Conservation (phyloP, 805 yeast species). For the Yamadazyma philogaea region DNA sequence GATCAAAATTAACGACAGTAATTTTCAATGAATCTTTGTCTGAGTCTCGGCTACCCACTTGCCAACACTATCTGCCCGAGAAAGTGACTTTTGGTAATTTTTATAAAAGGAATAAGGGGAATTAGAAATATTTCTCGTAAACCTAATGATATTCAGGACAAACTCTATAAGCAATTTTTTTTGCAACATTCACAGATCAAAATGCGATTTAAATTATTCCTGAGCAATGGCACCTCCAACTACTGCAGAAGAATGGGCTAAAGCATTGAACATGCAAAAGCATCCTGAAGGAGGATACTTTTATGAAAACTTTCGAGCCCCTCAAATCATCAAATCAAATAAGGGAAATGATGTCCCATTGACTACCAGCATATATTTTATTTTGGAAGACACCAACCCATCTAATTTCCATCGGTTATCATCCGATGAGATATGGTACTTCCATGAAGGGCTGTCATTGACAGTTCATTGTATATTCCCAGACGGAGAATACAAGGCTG, state of each 20-base stretch:
- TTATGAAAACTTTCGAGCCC: constrained; percentile 15
- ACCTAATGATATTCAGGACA: too few species aligned
- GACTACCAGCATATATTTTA: constrained; percentile 21
- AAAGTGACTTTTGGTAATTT: too few species aligned
- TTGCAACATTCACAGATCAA: background rate
- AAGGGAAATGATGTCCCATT: constrained; percentile 21
- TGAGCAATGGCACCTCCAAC: constrained; percentile 5
- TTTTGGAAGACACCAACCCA: constrained; percentile 19
- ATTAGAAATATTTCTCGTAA: too few species aligned
- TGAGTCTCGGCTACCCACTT: too few species aligned
- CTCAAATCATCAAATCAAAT: constrained; percentile 14
- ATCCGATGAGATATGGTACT: constrained; percentile 25
- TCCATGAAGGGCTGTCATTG: constrained; percentile 20
- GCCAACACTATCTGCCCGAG: too few species aligned
- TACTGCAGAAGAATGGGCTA: constrained; percentile 15
- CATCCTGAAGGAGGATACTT: constrained; percentile 26
- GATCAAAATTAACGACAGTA: too few species aligned
- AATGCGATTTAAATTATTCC: background rate
- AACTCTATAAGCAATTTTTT: too few species aligned
- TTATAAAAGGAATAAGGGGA: too few species aligned
- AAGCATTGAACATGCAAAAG: constrained; percentile 12
- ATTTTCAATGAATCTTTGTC: too few species aligned
- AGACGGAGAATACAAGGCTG: constrained; percentile 18
- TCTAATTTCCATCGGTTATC: constrained; percentile 21
- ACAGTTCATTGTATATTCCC: constrained; percentile 23